Conservation (phyloP, 345 rosid genomes). For the Brassica juncea region DNA sequence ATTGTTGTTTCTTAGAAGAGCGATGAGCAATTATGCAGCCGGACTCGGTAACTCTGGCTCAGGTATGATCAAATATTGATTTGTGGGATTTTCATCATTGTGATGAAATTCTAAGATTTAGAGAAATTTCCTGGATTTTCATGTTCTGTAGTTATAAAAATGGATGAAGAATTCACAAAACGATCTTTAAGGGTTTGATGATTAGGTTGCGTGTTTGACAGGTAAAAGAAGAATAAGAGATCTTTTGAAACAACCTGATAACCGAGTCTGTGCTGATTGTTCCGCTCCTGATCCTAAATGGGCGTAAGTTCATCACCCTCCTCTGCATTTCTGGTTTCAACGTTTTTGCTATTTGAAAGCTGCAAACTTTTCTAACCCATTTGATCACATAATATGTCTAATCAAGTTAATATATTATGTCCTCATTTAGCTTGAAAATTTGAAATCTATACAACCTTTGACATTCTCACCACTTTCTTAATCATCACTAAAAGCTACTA, state of each 20-base stretch:
- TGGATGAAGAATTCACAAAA: neutral
- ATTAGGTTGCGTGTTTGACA: neutral
- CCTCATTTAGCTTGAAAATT: neutral
- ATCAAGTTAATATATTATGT: neutral
- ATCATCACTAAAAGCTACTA: neutral
- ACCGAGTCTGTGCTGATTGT: conserved; percentile 82
- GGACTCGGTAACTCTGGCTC: conserved; percentile 39
- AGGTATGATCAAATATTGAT: conserved; percentile 22
- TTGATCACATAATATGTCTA: neutral
- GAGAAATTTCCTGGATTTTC: neutral
- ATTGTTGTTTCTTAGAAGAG: conserved; percentile 27
- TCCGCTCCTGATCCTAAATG: conserved; percentile 90
- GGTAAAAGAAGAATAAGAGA: conserved; percentile 37
- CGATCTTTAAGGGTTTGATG: neutral
- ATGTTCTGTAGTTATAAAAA: neutral
- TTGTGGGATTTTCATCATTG: neutral
- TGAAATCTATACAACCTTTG: neutral
- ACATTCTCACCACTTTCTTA: neutral
- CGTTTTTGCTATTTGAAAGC: too few species aligned
- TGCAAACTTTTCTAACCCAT: neutral
- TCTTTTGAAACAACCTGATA: conserved; percentile 54
- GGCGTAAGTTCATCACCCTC: conserved; percentile 62
- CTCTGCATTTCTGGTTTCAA: too few species aligned
- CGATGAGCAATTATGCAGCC: conserved; percentile 38
- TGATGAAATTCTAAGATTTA: neutral